Base-by-base conservation (phyloP, 164 flowering plant species). In the Vitis labrusca region DNA sequence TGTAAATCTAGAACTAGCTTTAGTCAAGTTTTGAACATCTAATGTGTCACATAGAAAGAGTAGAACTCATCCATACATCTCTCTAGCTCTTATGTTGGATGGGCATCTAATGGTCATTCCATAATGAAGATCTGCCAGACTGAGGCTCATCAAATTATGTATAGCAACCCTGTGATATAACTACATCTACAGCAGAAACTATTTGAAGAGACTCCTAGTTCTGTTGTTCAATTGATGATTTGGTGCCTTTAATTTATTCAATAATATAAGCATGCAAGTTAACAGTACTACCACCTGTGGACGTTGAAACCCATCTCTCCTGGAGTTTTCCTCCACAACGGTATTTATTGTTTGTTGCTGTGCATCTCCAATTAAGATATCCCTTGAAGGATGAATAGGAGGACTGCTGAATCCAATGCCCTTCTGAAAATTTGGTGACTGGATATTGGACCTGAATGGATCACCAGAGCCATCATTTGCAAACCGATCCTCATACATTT, bases 391-490 rank as follows among this genome's bases (percentile, higher is more conserved):
- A 44, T 76, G 74, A 61, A 61, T 47, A 17, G 83, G 73, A 61
- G 92, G 91, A 73, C 91, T 91, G 75, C 81, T 76, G 62, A 75
- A 83, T 56, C 85, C 89, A 69, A 37, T 11, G 14, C 81, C 90
- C 68, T 76, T 83, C 73, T 81, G 89, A 78, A 81, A 85, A 81
- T 71, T 86, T 23, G 99, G 98, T 7, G 93, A 91, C 69, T 80
- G 85, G 2, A 76, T 72, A 67, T 68, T 88, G 67, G 85, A 82
- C 74, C 88, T 85, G 77, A 83, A 85, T 54, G 84, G 85, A 77
- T 91, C 95, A 66, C 94, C 81, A 71, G 89, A 88, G 49, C 90
- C 88, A 76, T 91, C 98, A 76, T 85, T 90, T 58, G 91, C 86
- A 85, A 91, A 90, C 63, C 88, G 80, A 51, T 88, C 96, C 72